These are phyloP conservation scores for Neocucurbitaria cava DNA, from an alignment of 2,329 filamentous ascomycete species.

Conservation along the genomic window DNA sequence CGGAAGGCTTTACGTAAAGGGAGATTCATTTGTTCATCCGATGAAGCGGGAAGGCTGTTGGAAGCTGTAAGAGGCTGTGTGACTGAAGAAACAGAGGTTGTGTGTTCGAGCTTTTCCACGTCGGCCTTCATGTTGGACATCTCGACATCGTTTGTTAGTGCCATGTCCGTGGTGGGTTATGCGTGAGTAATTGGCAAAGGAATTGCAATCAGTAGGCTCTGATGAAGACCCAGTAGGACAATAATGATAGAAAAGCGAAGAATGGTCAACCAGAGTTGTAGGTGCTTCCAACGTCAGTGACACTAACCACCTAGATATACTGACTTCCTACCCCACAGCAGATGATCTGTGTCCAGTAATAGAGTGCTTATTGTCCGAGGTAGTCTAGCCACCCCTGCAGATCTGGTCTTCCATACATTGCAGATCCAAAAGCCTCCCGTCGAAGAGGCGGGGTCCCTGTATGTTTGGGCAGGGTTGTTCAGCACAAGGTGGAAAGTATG, in stretches of 20 bases:
- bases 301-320: background rate
- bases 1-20: slow-evolving; percentile 3
- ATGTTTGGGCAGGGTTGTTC: background rate
- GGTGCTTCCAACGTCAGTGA: background rate
- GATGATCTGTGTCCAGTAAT: background rate
- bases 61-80: background rate
- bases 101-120: background rate
- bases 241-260: background rate
- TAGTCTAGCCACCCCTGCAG: background rate
- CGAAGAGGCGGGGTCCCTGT: background rate
- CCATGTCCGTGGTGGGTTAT: background rate
- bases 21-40: slow-evolving; percentile 4
- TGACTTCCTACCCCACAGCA: background rate
- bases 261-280: background rate
- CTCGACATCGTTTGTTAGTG: background rate
- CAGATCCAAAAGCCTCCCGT: background rate
- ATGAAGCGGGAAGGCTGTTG: background rate
- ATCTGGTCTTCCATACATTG: background rate
- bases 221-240: background rate
- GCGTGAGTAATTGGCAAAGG: too few relatives aligned
- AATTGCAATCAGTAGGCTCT: too few relatives aligned
- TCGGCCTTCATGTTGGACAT: background rate
- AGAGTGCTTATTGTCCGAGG: background rate
- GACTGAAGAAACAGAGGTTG: background rate
- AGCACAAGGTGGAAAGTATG: background rate